Conservation (phyloP, 176 grass and related monocot genomes). For the Thinopyrum elongatum region DNA sequence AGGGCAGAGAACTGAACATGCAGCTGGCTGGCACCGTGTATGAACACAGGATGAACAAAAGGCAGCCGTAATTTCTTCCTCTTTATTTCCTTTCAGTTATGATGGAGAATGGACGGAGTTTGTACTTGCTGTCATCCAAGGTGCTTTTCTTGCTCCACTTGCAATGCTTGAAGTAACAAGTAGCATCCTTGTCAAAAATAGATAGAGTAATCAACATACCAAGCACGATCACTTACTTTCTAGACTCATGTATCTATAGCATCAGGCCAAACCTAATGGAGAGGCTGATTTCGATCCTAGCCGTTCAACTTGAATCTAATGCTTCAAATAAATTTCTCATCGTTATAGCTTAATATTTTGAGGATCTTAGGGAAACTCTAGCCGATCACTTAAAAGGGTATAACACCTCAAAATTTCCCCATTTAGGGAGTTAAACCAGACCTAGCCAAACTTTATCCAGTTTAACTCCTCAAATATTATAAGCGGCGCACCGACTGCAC, state of each 20-base stretch:
- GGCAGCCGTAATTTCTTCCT: slow-evolving; percentile 31
- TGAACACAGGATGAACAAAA: slow-evolving; percentile 39
- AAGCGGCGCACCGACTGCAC: too few relatives aligned
- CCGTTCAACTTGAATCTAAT: not conserved
- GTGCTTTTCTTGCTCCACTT: slow-evolving; percentile 39
- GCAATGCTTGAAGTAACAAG: slow-evolving; percentile 23
- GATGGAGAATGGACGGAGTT: slow-evolving; percentile 21
- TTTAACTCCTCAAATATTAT: too few relatives aligned
- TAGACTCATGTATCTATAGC: slow-evolving; percentile 19
- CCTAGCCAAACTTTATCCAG: too few relatives aligned
- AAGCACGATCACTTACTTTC: not conserved
- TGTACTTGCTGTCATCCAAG: slow-evolving; percentile 12
- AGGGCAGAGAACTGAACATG: not conserved
- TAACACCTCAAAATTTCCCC: too few relatives aligned
- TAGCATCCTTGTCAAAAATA: not conserved
- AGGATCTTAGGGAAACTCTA: too few relatives aligned
- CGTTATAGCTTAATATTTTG: not conserved
- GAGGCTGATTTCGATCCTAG: not conserved
- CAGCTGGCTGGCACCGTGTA: not conserved
- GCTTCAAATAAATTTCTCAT: not conserved
- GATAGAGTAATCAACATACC: not conserved
- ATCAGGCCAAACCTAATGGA: not conserved
- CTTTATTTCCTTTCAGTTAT: not conserved
- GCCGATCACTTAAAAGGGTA: too few relatives aligned
- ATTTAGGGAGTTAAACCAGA: too few relatives aligned